phyloP scores from a whole-genome alignment of 75 land plant genomes.

The Cunninghamia lanceolata region DNA sequence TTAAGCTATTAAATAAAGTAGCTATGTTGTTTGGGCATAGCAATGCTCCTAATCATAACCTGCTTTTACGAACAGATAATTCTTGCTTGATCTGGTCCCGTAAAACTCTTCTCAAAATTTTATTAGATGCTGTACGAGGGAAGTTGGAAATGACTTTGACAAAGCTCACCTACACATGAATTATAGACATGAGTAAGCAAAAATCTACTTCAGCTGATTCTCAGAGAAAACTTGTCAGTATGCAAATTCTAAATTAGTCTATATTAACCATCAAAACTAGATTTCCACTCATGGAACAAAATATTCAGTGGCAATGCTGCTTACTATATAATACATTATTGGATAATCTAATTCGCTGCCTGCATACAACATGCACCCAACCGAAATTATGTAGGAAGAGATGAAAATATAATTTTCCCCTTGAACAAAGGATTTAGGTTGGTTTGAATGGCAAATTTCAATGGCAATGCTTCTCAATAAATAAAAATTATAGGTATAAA shows the following conservation, averaged over 20 bases:
- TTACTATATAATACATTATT: not conserved
- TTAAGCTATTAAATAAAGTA: no score
- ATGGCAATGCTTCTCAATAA: not conserved
- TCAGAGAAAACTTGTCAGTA: not conserved
- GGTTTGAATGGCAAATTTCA: slow-evolving; percentile 27
- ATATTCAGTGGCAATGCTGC: not conserved
- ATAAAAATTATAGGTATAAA: not conserved
- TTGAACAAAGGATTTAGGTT: slow-evolving; percentile 85
- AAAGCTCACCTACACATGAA: slow-evolving; percentile 53
- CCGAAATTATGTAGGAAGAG: not conserved
- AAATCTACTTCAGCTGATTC: not conserved
- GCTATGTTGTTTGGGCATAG: no score
- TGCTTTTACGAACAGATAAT: slow-evolving; percentile 24
- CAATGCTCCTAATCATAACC: slow-evolving; percentile 14
- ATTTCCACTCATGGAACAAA: not conserved
- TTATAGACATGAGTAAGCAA: not conserved
- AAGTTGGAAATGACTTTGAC: slow-evolving; percentile 73
- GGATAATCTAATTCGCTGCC: not conserved
- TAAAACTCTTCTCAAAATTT: slow-evolving; percentile 78
- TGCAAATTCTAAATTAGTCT: not conserved
- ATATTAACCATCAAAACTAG: not conserved
- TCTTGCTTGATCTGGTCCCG: slow-evolving; percentile 55
- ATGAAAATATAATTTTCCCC: slow-evolving; percentile 18
- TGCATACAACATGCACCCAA: not conserved
- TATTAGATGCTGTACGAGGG: slow-evolving; percentile 92